A percentile compares a stretch with the other conserved stretches of the same genome.
Conservation (phyloP, 1,139 yeast genomes). For the Suhomyces anneliseae region DNA sequence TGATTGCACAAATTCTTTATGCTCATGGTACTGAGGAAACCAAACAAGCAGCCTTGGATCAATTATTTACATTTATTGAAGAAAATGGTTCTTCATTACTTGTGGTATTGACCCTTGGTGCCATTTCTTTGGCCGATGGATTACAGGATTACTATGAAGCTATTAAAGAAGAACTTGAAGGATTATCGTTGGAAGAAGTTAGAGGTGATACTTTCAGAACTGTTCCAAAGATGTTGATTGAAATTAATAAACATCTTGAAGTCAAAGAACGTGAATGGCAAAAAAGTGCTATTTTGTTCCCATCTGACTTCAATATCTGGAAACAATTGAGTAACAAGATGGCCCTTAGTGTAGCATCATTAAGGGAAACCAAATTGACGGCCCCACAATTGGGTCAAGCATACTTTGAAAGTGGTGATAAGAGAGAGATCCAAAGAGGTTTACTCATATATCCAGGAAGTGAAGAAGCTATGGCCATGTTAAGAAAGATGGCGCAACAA, state of each 20-base stretch:
- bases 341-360: conserved; percentile 47
- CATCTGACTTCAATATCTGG: conserved; percentile 73
- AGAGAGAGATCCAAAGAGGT: conserved; percentile 62
- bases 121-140: conserved; percentile 68
- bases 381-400: conserved; percentile 55
- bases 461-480: conserved; percentile 2
- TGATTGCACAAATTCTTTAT: conserved; percentile 77
- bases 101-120: conserved; percentile 74
- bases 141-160: conserved; percentile 62
- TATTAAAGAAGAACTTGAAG: conserved; percentile 63
- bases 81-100: conserved; percentile 62
- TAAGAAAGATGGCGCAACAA: not conserved
- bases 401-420: conserved; percentile 45
- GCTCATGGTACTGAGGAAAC: conserved; percentile 73
- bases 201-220: conserved; percentile 51
- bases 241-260: conserved; percentile 42
- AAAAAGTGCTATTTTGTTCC: conserved; percentile 70
- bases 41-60: conserved; percentile 77
- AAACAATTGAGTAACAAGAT: conserved; percentile 50
- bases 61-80: conserved; percentile 62
- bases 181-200: conserved; percentile 48
- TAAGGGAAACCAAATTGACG: conserved; percentile 51
- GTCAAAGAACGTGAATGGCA: conserved; percentile 52
- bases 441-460: conserved; percentile 33
- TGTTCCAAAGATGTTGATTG: conserved; percentile 61